A percentile compares a stretch with the other conserved stretches of the same genome.
phyloP scores from a whole-genome alignment of 2,329 filamentous ascomycete genomes.

The Tolypocladium sp. region DNA sequence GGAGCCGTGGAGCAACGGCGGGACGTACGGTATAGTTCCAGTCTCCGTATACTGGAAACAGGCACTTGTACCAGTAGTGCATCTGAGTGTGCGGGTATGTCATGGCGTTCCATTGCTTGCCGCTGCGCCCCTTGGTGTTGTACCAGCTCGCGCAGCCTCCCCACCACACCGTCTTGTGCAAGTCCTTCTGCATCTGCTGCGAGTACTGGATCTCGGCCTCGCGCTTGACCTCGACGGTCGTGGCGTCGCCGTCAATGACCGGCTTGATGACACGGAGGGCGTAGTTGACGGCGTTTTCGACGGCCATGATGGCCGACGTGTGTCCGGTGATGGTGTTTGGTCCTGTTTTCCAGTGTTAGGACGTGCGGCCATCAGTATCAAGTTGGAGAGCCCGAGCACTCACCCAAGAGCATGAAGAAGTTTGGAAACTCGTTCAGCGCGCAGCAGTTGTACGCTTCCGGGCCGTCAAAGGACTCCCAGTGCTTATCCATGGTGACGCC shows the following conservation, averaged over 20 bases:
- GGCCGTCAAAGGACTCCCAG: slow-evolving; percentile 50
- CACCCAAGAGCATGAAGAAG: slow-evolving; percentile 51
- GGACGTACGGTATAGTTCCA: slow-evolving; percentile 22
- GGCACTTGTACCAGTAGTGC: slow-evolving; percentile 24
- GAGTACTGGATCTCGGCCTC: slow-evolving; percentile 25
- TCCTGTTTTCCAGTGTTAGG: slow-evolving; percentile 17
- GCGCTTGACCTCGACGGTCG: slow-evolving; percentile 19
- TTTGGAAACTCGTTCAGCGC: slow-evolving; percentile 54
- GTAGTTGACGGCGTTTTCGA: slow-evolving; percentile 53
- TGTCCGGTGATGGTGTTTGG: slow-evolving; percentile 57
- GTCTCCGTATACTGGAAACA: slow-evolving; percentile 24
- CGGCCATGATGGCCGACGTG: slow-evolving; percentile 47
- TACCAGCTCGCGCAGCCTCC: slow-evolving; percentile 30
- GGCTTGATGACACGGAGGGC: slow-evolving; percentile 49
- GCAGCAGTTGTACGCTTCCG: slow-evolving; percentile 51
- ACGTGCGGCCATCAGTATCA: not conserved
- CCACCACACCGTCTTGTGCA: slow-evolving; percentile 24
- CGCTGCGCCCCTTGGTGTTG: slow-evolving; percentile 11
- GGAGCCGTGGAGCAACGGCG: not conserved
- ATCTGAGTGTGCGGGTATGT: slow-evolving; percentile 26
- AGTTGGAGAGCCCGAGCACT: not conserved
- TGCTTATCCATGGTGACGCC: slow-evolving; percentile 42
- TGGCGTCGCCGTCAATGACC: slow-evolving; percentile 22
- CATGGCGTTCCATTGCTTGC: slow-evolving; percentile 22
- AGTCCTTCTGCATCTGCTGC: slow-evolving; percentile 18